Percentiles rank a stretch among this genome's conserved stretches.
Conservation (phyloP, 441 rosid genomes). For the Gossypium gossypioides region DNA sequence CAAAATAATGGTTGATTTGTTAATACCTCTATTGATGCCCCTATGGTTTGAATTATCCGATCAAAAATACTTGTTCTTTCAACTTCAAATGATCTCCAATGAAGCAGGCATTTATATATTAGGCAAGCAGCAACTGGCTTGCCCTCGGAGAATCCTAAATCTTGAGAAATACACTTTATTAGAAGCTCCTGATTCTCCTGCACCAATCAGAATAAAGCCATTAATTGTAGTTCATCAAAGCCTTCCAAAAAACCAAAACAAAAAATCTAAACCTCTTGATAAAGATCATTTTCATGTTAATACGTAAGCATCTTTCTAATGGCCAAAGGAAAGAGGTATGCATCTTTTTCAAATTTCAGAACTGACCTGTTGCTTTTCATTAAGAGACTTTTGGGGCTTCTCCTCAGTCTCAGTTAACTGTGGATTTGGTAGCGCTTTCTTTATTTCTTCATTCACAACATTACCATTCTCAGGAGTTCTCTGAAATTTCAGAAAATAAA, state of each 20-base stretch:
- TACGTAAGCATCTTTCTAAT: neutral
- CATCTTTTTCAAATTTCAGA: neutral
- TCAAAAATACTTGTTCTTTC: slow-evolving; percentile 97
- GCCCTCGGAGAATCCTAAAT: slow-evolving; percentile 81
- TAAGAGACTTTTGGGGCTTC: slow-evolving; percentile 89
- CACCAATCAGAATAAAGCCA: slow-evolving; percentile 16
- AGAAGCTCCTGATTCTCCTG: slow-evolving; percentile 98
- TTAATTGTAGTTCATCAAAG: neutral
- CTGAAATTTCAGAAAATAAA: slow-evolving; percentile 28
- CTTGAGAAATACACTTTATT: slow-evolving; percentile 81
- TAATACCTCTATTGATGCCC: slow-evolving; percentile 73
- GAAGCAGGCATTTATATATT: slow-evolving; percentile 93
- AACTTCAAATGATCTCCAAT: slow-evolving; percentile 99
- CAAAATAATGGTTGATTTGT: neutral
- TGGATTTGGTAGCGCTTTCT: slow-evolving; percentile 38
- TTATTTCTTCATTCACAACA: slow-evolving; percentile 64
- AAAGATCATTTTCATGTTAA: slow-evolving; percentile 5
- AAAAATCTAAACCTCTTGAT: slow-evolving; percentile 4
- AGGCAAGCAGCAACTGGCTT: slow-evolving; percentile 97
- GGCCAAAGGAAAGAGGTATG: neutral
- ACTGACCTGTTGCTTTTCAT: slow-evolving; percentile 94
- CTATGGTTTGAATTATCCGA: slow-evolving; percentile 92
- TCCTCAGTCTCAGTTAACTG: slow-evolving; percentile 94
- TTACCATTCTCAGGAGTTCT: slow-evolving; percentile 87
- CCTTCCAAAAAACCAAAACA: slow-evolving; percentile 1